Evolutionary conservation across 2,329 filamentous ascomycete species (phyloP), one percentile per base, ranked within the genome.

Genomic region (Metarhizium brunneum): DNA sequence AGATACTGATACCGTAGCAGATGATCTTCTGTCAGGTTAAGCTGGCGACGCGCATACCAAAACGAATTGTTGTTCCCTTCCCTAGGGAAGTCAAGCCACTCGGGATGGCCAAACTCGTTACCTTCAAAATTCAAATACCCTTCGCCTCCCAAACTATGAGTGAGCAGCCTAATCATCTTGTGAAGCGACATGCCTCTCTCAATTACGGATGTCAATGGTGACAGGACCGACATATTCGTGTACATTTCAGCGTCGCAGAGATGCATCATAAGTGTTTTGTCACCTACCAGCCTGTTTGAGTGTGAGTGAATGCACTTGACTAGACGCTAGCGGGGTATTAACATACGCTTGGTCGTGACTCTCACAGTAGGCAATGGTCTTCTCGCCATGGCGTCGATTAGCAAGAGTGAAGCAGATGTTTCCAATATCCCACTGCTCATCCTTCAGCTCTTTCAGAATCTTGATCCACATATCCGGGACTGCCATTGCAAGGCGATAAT

Each of bases 381-480:
- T 97, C 72, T 99, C 94, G 50, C 92, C 92, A 65, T 97, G 90
- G 32, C 94, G 85, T 56, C 94, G 83, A 73, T 99, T 97, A 25
- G 88, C 95, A 57, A 99, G 75, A 0, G 91, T 96, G 74, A 87
- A 92, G 69, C 85, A 85, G 53, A 99, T 87, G 62, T 81, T 86
- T 56, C 82, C 84, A 71, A 99, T 87, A 65, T 97, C 88, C 94
- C 94, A 99, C 10, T 95, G 82, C 59, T 90, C 81, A 65, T 99
- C 94, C 66, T 87, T 81, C 69, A 90, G 85, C 73, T 99, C 94
- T 72, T 99, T 99, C 59, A 97, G 73, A 68, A 95, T 90, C 75
- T 99, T 99, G 79, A 99, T 99, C 84, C 95, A 99, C 84, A 99
- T 89, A 70, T 99, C 94, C 4, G 94, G 94, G 59, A 99, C 85